A percentile compares a stretch with the other conserved stretches of the same genome.
Evolutionary conservation across 805 yeast genomes (phyloP).

Genomic region (Dipodascus albidus): DNA sequence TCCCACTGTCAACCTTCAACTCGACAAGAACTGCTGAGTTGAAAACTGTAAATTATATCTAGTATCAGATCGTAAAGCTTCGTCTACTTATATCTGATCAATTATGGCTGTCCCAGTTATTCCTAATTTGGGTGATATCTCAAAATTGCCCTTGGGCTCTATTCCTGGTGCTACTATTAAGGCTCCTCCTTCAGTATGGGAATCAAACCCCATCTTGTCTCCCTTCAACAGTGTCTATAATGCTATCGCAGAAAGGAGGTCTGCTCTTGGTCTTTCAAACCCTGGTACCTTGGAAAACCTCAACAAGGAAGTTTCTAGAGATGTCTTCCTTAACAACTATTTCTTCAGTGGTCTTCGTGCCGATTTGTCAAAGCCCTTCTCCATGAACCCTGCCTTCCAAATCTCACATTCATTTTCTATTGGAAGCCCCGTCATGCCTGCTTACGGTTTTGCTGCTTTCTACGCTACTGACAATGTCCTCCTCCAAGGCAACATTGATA

Average conservation of each 20-base stretch:
- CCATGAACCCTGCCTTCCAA: slow-evolving; percentile 91
- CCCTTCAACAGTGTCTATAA: slow-evolving; percentile 67
- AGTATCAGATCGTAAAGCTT: background rate
- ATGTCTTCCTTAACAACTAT: slow-evolving; percentile 81
- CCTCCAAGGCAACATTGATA: slow-evolving; percentile 86
- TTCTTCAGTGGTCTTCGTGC: slow-evolving; percentile 94
- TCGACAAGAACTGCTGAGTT: slow-evolving; percentile 1
- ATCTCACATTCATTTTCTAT: slow-evolving; percentile 85
- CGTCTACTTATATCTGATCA: background rate
- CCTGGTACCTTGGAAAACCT: slow-evolving; percentile 94
- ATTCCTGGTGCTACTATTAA: slow-evolving; percentile 8
- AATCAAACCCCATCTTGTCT: slow-evolving; percentile 72
- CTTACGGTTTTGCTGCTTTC: slow-evolving; percentile 83
- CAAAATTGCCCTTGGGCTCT: slow-evolving; percentile 13
- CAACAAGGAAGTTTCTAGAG: slow-evolving; percentile 87
- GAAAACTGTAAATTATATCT: background rate
- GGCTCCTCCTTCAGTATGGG: slow-evolving; percentile 39
- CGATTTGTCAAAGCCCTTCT: slow-evolving; percentile 84
- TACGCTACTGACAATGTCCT: slow-evolving; percentile 79
- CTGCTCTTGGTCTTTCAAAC: slow-evolving; percentile 68
- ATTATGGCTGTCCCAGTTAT: slow-evolving; percentile 4
- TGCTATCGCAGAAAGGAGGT: slow-evolving; percentile 65
- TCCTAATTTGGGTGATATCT: slow-evolving; percentile 18
- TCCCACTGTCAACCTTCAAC: slow-evolving; percentile 1
- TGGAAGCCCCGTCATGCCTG: slow-evolving; percentile 77